phyloP scores from a whole-genome alignment of 2,329 filamentous ascomycete species.

The Neofusicoccum umdonicola region DNA sequence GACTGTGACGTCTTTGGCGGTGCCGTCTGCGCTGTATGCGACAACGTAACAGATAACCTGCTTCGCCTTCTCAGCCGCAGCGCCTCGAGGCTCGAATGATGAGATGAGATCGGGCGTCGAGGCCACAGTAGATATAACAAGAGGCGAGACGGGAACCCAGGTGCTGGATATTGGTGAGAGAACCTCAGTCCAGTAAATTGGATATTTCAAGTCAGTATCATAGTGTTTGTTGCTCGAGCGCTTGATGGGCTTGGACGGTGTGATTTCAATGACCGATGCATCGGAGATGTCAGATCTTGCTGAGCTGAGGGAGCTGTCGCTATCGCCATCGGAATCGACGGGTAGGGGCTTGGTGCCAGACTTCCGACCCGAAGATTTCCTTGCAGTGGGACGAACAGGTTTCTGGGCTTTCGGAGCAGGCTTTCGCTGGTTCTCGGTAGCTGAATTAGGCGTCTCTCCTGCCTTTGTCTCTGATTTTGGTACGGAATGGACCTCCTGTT shows the following conservation, averaged over 20 bases:
- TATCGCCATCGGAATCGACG: slow-evolving; percentile 50
- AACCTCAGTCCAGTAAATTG: slow-evolving; percentile 91
- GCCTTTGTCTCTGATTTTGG: slow-evolving; percentile 21
- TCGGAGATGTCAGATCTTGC: slow-evolving; percentile 43
- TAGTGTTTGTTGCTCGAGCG: slow-evolving; percentile 49
- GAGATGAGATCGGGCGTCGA: slow-evolving; percentile 58
- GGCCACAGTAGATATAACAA: slow-evolving; percentile 43
- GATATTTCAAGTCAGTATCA: slow-evolving; percentile 76
- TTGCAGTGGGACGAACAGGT: background rate
- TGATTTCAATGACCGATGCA: slow-evolving; percentile 59
- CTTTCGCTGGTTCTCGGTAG: background rate
- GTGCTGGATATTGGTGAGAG: slow-evolving; percentile 77
- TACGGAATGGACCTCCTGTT: slow-evolving; percentile 9
- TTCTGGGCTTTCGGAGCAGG: background rate
- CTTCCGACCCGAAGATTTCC: slow-evolving; percentile 24
- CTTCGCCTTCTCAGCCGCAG: slow-evolving; percentile 78
- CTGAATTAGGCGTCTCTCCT: slow-evolving; percentile 19
- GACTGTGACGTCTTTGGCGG: slow-evolving; percentile 91
- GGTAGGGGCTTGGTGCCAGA: slow-evolving; percentile 36
- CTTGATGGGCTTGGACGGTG: slow-evolving; percentile 44
- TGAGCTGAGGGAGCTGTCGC: slow-evolving; percentile 43
- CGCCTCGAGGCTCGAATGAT: slow-evolving; percentile 78
- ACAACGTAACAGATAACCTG: slow-evolving; percentile 90
- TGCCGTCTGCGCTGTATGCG: slow-evolving; percentile 77
- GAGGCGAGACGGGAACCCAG: slow-evolving; percentile 74